phyloP scores from a whole-genome alignment of 108 stramenopile genomes.

The Cylindrotheca closterium region DNA sequence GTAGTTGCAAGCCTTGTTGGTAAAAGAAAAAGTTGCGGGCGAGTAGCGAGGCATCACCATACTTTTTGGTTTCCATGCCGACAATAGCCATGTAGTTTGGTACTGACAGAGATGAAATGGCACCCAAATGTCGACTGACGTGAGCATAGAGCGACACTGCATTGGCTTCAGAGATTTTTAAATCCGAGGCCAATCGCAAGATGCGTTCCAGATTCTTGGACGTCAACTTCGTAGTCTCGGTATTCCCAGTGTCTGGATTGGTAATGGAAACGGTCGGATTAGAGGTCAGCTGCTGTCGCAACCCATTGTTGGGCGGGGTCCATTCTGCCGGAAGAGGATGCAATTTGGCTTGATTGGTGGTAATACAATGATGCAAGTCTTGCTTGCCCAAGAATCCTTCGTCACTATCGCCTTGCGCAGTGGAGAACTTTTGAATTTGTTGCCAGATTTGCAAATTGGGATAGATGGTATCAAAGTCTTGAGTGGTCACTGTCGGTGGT shows the following conservation, averaged over 20 bases:
- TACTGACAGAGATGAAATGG: not conserved
- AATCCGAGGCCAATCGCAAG: slow-evolving; percentile 46
- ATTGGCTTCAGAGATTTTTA: slow-evolving; percentile 50
- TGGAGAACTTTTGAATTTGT: slow-evolving; percentile 8
- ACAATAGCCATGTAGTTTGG: slow-evolving; percentile 10
- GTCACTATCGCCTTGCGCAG: not conserved
- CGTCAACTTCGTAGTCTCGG: slow-evolving; percentile 33
- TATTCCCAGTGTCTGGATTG: not conserved
- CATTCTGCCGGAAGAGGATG: slow-evolving; percentile 14
- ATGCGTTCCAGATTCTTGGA: slow-evolving; percentile 45
- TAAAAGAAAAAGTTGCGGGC: slow-evolving; percentile 51
- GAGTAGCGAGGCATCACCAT: slow-evolving; percentile 1
- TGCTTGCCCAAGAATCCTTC: slow-evolving; percentile 21
- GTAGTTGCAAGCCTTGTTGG: slow-evolving; percentile 25
- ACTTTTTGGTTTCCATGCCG: not conserved
- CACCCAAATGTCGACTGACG: slow-evolving; percentile 14
- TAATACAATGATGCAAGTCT: slow-evolving; percentile 31
- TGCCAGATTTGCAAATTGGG: slow-evolving; percentile 22
- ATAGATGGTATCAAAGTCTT: slow-evolving; percentile 36
- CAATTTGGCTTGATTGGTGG: not conserved
- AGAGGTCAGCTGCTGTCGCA: slow-evolving; percentile 35
- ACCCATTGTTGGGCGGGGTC: slow-evolving; percentile 22
- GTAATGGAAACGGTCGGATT: slow-evolving; percentile 28
- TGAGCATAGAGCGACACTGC: slow-evolving; percentile 51
- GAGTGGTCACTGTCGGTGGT: slow-evolving; percentile 19